Base-by-base conservation (phyloP, 2,329 filamentous ascomycete species). In the Fusarium pilosicola region DNA sequence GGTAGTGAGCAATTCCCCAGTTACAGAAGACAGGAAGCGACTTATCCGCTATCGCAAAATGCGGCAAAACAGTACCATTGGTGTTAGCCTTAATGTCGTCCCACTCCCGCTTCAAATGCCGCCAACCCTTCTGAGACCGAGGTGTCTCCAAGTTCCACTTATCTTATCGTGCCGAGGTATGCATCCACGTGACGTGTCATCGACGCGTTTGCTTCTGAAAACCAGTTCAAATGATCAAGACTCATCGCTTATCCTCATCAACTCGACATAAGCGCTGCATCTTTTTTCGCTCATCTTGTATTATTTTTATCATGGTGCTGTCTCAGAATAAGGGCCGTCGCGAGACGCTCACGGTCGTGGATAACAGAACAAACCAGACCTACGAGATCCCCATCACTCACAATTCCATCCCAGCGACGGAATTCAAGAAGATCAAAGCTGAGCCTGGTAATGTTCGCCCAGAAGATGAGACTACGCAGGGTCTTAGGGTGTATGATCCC, bases 341-440 rank as follows among this genome's bases (percentile, higher is more conserved):
- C 30, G 76, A 80, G 73, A 79, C 81, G 45, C 77, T 86, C 70
- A 86, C 84, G 22, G 84, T 86, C 30, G 79, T 84, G 41, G 86
- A 88, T 76, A 87, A 87, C 79, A 84, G 86, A 64, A 87, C 86
- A 7, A 84, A 84, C 60, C 82, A 84, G 74, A 77, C 80, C 26
- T 87, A 87, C 63, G 84, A 86, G 76, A 78, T 88, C 39, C 85
- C 86, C 65, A 87, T 88, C 76, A 81, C 79, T 56, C 78, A 86
- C 77, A 88, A 87, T 76, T 83, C 85, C 2, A 82, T 88, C n/a
- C 80, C 81, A 36, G 86, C 86, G 20, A 86, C 85, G 7, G 86
- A 87, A 68, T 84, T 87, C 80, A 87, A 87, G 77, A 85, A 86
- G 76, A 87, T 88, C 77, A 85, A 83, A 74, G 82, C 84, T 7